Percentiles rank a stretch among this genome's conserved stretches.
These are phyloP conservation scores for Linnemannia exigua DNA, from an alignment of 192 early-diverging fungal genomes.

Conservation along the genomic window DNA sequence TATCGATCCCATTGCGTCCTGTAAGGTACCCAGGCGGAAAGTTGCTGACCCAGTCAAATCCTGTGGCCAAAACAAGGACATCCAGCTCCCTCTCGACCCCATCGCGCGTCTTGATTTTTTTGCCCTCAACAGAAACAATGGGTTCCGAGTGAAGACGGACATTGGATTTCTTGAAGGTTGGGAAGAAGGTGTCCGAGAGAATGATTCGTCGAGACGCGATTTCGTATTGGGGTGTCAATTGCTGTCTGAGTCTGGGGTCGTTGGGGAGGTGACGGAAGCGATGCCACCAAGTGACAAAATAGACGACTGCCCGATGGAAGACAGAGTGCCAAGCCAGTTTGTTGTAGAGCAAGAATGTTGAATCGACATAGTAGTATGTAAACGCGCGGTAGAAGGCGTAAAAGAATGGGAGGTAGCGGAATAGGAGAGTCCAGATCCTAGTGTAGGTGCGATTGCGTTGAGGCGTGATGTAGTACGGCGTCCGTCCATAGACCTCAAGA, in stretches of 20 bases:
- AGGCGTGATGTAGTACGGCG: slow-evolving; percentile 59
- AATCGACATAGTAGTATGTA: slow-evolving; percentile 40
- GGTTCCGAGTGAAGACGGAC: slow-evolving; percentile 49
- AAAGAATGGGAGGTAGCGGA: slow-evolving; percentile 51
- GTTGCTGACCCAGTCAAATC: slow-evolving; percentile 54
- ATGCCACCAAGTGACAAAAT: slow-evolving; percentile 44
- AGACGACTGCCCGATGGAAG: slow-evolving; percentile 31
- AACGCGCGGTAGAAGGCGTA: slow-evolving; percentile 41
- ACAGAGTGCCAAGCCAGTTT: slow-evolving; percentile 46
- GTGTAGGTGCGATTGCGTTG: slow-evolving; percentile 38
- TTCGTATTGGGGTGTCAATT: slow-evolving; percentile 38
- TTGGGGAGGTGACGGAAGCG: slow-evolving; percentile 38
- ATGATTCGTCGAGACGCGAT: slow-evolving; percentile 30
- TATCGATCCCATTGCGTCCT: slow-evolving; percentile 32
- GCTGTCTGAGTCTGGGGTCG: slow-evolving; percentile 14
- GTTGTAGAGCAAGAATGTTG: slow-evolving; percentile 35
- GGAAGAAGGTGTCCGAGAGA: slow-evolving; percentile 34
- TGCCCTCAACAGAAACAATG: slow-evolving; percentile 44
- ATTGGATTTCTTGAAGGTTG: slow-evolving; percentile 34
- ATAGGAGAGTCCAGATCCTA: slow-evolving; percentile 33
- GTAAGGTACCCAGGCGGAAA: slow-evolving; percentile 42
- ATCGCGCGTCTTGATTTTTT: slow-evolving; percentile 46
- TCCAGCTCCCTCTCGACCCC: slow-evolving; percentile 55
- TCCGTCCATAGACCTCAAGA: slow-evolving; percentile 59
- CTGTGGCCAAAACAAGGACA: slow-evolving; percentile 61